These are phyloP conservation scores for Vitis rotundifolia DNA, from an alignment of 164 flowering plant species.

Conservation along the genomic window DNA sequence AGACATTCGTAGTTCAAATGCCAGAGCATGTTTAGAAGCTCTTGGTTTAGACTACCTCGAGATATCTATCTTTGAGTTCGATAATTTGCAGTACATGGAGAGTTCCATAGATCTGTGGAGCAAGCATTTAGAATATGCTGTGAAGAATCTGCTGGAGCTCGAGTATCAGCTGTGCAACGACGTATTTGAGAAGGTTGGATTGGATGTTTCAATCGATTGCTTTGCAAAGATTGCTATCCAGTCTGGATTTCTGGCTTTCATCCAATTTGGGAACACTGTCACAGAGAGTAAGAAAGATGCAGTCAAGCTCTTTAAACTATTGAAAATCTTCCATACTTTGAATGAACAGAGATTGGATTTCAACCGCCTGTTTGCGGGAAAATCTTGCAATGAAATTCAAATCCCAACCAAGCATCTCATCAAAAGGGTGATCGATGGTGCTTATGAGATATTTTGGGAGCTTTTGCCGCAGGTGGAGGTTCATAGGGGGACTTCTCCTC, in stretches of 20 bases:
- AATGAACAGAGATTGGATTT: conserved; percentile 39
- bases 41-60: conserved; percentile 52
- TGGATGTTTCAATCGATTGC: conserved; percentile 22
- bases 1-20: conserved; percentile 37
- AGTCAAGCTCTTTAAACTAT: conserved; percentile 42
- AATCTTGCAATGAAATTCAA: conserved; percentile 34
- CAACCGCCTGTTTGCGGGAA: conserved; percentile 36
- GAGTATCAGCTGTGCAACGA: conserved; percentile 45
- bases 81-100: conserved; percentile 32
- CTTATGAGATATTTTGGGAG: conserved; percentile 43
- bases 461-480: conserved; percentile 47
- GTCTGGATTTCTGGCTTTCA: conserved; percentile 41
- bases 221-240: conserved; percentile 39
- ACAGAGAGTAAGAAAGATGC: conserved; percentile 42
- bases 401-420: conserved; percentile 30
- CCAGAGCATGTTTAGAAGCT: conserved; percentile 28
- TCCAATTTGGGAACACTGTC: conserved; percentile 45
- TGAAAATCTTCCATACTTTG: conserved; percentile 36
- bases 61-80: conserved; percentile 25
- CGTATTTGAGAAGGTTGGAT: conserved; percentile 37
- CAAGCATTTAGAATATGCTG: conserved; percentile 43
- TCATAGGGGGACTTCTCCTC: conserved; percentile 51
- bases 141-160: conserved; percentile 39
- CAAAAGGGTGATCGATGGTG: conserved; percentile 30
- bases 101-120: conserved; percentile 41